A percentile compares a stretch with the other conserved stretches of the same genome.
These are phyloP conservation scores for Neopestalotiopsis sp. DNA, from an alignment of 2,329 filamentous ascomycete genomes.

Conservation along the genomic window DNA sequence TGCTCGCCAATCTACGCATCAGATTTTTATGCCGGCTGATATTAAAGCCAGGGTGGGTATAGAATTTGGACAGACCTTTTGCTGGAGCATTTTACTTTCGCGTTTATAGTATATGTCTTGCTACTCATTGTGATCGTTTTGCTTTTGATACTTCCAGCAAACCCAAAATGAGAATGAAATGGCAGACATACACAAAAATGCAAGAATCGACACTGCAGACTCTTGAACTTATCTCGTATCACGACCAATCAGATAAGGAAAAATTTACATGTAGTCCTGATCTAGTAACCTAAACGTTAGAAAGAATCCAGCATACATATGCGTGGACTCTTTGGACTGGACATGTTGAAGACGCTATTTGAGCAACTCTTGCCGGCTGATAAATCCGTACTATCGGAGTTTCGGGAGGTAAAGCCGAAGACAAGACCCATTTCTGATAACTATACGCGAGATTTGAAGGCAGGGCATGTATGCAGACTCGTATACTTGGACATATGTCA, in stretches of 20 bases:
- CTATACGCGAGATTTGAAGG: background rate
- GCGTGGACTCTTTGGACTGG: background rate
- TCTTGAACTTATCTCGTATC: background rate
- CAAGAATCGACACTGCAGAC: background rate
- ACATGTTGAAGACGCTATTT: background rate
- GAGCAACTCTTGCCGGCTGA: background rate
- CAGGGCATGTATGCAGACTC: too few species aligned
- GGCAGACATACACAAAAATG: background rate
- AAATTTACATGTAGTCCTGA: background rate
- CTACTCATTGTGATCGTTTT: background rate
- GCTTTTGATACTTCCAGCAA: background rate
- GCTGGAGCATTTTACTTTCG: too few species aligned
- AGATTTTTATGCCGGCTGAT: background rate
- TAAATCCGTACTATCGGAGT: background rate
- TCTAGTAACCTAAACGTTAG: background rate
- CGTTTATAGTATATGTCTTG: background rate
- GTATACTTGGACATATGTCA: background rate
- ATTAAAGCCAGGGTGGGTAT: background rate
- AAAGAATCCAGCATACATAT: background rate
- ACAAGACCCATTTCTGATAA: background rate
- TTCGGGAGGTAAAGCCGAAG: background rate
- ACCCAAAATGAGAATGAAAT: background rate
- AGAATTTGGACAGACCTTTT: background rate
- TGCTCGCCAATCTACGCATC: background rate
- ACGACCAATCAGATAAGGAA: background rate